phyloP scores from a whole-genome alignment of 208 protist genomes.

The Acanthamoeba healyi region DNA sequence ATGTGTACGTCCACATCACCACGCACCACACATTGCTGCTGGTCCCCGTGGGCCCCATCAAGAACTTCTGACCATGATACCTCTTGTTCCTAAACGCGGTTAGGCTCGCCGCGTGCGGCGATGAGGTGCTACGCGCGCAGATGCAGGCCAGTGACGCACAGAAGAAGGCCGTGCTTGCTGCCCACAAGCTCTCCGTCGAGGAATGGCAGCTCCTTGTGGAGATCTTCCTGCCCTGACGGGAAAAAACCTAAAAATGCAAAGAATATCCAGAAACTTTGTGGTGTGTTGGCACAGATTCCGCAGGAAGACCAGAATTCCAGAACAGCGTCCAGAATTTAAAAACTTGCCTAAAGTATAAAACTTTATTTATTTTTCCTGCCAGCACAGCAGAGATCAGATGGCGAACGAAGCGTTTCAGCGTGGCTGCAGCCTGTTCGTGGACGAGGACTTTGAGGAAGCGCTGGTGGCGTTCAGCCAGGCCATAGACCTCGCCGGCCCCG shows the following conservation, averaged over 20 bases:
- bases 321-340: no score
- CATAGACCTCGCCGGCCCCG: background rate
- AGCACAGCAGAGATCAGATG: no score
- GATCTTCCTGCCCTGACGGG: background rate
- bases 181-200: background rate
- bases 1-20: background rate
- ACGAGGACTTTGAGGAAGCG: slow-evolving; percentile 64
- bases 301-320: no score
- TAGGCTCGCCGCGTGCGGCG: background rate
- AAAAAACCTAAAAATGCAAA: background rate
- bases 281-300: no score
- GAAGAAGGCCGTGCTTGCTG: background rate
- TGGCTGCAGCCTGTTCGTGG: slow-evolving; percentile 66
- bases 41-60: no score
- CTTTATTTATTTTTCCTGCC: no score
- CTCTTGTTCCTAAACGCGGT: no score
- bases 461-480: background rate
- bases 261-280: no score
- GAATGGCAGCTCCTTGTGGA: slow-evolving; percentile 20
- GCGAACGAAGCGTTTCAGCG: slow-evolving; percentile 54
- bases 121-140: background rate
- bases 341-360: no score
- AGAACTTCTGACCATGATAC: no score
- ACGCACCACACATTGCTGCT: no score
- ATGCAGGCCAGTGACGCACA: background rate